phyloP scores from a whole-genome alignment of 192 early-diverging fungal species.

The Diversispora epigaea region DNA sequence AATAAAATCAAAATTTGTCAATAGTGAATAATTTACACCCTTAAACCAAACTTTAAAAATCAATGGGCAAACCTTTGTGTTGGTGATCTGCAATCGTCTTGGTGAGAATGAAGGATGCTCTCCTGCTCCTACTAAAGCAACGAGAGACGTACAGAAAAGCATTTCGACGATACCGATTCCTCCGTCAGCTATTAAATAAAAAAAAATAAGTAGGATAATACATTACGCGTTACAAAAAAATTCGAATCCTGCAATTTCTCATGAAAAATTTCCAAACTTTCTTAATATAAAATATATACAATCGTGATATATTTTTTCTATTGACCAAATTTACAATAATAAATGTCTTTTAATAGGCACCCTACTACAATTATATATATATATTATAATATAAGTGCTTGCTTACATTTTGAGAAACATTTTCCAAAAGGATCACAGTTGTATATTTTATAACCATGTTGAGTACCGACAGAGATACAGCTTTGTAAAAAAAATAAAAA shows the following conservation, averaged over 20 bases:
- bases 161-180: conserved; percentile 96
- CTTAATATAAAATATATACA: too few species aligned
- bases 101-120: conserved; percentile 87
- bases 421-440: conserved; percentile 97
- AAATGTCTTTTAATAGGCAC: too few species aligned
- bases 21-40: too few species aligned
- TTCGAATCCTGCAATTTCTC: not conserved
- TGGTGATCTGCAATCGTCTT: conserved; percentile 88
- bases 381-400: not conserved
- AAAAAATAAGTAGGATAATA: not conserved
- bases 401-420: conserved; percentile 79
- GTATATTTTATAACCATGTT: conserved; percentile 91
- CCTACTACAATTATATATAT: not conserved
- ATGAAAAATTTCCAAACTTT: too few species aligned
- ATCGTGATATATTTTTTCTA: too few species aligned
- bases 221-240: not conserved
- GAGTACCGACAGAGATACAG: conserved; percentile 87
- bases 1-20: too few species aligned
- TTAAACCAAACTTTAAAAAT: conserved; percentile 6
- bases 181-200: conserved; percentile 60
- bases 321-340: too few species aligned
- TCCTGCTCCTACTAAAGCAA: conserved; percentile 92
- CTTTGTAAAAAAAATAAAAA: conserved; percentile 40
- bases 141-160: conserved; percentile 95
- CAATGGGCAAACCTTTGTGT: conserved; percentile 90